Evolutionary conservation across 2,329 filamentous ascomycete genomes (phyloP).

Genomic region (Aspergillus awamori): DNA sequence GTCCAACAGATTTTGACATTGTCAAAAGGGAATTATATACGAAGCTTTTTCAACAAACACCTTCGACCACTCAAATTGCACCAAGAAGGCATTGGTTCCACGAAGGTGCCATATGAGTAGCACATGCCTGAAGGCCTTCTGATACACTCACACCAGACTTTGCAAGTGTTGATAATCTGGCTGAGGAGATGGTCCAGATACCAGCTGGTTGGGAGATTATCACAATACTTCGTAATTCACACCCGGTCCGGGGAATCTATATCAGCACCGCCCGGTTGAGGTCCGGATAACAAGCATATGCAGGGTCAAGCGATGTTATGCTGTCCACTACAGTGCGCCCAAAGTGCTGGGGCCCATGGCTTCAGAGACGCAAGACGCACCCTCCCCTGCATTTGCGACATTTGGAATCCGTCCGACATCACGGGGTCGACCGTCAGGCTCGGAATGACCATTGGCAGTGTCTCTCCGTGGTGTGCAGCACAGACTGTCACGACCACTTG

Average conservation of each 20-base stretch:
- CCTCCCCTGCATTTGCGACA: not conserved
- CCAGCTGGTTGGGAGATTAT: not conserved
- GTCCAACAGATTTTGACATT: not conserved
- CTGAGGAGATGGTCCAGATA: not conserved
- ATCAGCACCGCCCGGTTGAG: not conserved
- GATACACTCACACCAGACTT: not conserved
- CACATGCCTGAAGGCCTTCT: conserved; percentile 16
- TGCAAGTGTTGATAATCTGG: not conserved
- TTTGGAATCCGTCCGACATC: not conserved
- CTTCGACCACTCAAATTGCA: not conserved
- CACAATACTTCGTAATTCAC: not conserved
- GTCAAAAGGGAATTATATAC: not conserved
- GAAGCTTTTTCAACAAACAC: not conserved
- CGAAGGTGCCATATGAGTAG: conserved; percentile 1
- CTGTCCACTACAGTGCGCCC: not conserved
- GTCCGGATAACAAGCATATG: not conserved
- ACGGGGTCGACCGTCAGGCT: not conserved
- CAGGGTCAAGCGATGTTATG: not conserved
- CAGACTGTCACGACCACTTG: not conserved
- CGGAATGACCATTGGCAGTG: conserved; percentile 12
- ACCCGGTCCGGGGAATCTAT: not conserved
- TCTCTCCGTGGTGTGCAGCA: conserved; percentile 3
- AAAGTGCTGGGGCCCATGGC: not conserved
- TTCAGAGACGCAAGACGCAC: not conserved
- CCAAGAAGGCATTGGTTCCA: conserved; percentile 4